A percentile compares a stretch with the other conserved stretches of the same genome.
phyloP scores from a whole-genome alignment of 78 protist genomes.

The Pigoraptor vietnamica region DNA sequence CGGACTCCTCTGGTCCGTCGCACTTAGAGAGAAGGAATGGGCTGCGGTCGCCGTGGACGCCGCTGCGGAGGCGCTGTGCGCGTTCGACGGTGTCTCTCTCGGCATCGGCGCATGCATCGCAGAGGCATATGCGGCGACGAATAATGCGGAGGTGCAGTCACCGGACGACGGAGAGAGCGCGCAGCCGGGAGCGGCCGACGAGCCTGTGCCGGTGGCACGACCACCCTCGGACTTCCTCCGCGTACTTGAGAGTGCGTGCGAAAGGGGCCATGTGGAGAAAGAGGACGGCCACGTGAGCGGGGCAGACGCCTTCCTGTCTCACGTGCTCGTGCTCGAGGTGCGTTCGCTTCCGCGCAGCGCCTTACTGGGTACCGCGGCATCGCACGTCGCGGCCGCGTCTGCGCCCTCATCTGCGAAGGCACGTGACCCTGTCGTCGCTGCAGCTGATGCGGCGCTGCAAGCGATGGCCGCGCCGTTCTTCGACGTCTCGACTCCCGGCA shows the following conservation, averaged over 20 bases:
- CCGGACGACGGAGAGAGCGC: no score
- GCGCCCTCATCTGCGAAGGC: neutral
- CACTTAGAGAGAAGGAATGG: neutral
- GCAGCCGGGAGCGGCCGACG: no score
- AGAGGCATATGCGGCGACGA: neutral
- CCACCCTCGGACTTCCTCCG: neutral
- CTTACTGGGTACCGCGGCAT: neutral
- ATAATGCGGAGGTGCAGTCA: no score
- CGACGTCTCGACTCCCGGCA: neutral
- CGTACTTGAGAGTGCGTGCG: no score
- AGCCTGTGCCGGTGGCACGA: no score
- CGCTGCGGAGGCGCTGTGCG: neutral
- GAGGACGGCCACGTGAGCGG: no score
- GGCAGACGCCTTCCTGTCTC: neutral
- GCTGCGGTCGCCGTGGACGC: neutral
- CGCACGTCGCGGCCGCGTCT: neutral
- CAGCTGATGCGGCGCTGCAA: neutral
- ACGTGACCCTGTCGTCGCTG: neutral
- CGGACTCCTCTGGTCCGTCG: neutral
- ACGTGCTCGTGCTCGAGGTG: neutral
- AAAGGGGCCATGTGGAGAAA: no score
- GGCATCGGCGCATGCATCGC: neutral
- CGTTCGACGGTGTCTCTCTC: neutral
- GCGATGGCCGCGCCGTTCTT: neutral
- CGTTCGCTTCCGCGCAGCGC: neutral